Conservation (phyloP, 192 early-diverging fungal genomes). For the Backusella psychrophila region DNA sequence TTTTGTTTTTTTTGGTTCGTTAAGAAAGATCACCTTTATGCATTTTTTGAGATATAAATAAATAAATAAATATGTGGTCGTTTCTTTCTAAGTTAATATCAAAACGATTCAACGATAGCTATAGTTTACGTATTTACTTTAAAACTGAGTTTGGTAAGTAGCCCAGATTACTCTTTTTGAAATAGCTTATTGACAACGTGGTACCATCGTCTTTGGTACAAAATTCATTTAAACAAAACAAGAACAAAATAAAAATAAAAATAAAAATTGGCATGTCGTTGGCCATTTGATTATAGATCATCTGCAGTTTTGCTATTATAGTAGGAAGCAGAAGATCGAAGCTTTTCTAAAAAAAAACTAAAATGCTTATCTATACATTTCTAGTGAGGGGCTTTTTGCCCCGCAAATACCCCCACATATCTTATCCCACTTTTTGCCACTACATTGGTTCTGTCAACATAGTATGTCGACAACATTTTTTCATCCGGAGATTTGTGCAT, state of each 20-base stretch:
- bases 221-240: not conserved
- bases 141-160: not conserved
- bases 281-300: not conserved
- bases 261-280: not conserved
- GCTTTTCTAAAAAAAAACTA: not conserved
- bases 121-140: not conserved
- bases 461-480: not conserved
- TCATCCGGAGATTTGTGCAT: not conserved
- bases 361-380: not conserved
- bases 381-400: not conserved
- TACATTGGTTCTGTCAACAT: not conserved
- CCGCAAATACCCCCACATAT: not conserved
- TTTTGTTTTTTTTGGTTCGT: not conserved
- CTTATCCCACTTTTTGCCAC: not conserved
- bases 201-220: not conserved
- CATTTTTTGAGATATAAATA: not conserved
- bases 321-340: not conserved
- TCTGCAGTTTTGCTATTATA: not conserved
- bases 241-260: not conserved
- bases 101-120: not conserved
- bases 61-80: not conserved
- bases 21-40: not conserved
- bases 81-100: not conserved
- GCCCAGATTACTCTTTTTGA: not conserved
- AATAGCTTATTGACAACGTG: not conserved